Conservation (phyloP, 1,284 basidiomycete genomes). For the Vanrija humicola region DNA sequence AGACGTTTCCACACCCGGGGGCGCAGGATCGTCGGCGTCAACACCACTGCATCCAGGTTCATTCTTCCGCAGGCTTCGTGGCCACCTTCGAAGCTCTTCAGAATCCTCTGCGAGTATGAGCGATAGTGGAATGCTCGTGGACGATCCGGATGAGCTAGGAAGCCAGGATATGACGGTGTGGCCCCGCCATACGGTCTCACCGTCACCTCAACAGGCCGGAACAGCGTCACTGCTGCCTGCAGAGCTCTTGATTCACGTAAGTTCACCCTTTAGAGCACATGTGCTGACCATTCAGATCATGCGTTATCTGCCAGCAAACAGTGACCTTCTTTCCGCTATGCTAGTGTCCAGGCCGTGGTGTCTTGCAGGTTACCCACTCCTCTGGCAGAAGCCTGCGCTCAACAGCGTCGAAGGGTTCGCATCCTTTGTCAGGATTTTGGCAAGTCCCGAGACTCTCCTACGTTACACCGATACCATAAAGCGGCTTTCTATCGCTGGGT, state of each 20-base stretch:
- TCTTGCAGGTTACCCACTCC: constrained; percentile 86
- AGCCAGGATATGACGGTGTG: too few relatives aligned
- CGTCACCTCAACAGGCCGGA: too few relatives aligned
- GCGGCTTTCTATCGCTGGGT: constrained; percentile 79
- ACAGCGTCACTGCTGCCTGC: constrained; percentile 59
- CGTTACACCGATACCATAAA: constrained; percentile 84
- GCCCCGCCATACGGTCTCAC: too few relatives aligned
- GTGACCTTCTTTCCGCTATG: constrained; percentile 70
- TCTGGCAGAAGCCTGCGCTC: constrained; percentile 88
- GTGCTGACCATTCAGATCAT: constrained; percentile 61
- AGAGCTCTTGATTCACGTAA: constrained; percentile 65
- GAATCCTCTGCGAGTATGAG: constrained; percentile 4
- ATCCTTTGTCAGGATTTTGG: constrained; percentile 26
- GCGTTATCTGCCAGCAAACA: constrained; percentile 68
- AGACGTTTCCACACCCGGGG: too few relatives aligned
- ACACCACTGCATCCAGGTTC: constrained; percentile 4
- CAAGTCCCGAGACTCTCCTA: constrained; percentile 62
- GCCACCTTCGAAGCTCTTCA: background rate
- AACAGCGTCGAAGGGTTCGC: constrained; percentile 55
- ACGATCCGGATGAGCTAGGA: too few relatives aligned
- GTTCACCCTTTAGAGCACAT: background rate
- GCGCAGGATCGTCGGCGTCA: background rate
- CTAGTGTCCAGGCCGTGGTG: constrained; percentile 91
- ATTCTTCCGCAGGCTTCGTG: background rate
- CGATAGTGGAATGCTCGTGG: background rate